Evolutionary conservation across 192 early-diverging fungal species (phyloP).

Genomic region (Linnemannia hyalina): DNA sequence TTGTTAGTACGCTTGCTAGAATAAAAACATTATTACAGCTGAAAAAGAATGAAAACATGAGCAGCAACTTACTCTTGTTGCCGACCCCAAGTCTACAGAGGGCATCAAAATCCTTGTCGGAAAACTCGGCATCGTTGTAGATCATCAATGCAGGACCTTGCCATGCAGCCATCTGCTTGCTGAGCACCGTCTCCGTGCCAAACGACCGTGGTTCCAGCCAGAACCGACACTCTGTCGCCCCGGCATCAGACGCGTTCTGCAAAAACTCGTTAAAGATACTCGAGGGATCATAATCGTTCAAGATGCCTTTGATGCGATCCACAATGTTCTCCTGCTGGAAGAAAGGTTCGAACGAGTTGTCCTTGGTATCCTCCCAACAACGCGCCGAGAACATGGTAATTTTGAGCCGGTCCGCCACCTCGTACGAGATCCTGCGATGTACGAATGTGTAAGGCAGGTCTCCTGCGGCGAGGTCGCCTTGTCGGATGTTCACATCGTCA

Average conservation of each 20-base stretch:
- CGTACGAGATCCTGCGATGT: not conserved
- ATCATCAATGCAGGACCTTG: conserved; percentile 54
- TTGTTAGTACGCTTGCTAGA: not conserved
- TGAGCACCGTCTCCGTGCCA: conserved; percentile 10
- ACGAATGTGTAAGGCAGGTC: conserved; percentile 10
- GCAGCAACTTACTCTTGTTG: conserved; percentile 36
- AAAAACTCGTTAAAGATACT: conserved; percentile 50
- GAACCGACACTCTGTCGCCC: conserved; percentile 32
- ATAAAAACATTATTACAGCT: not conserved
- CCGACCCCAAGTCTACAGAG: conserved; percentile 27
- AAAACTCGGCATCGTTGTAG: conserved; percentile 44
- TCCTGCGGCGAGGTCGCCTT: not conserved
- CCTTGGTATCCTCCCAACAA: conserved; percentile 14
- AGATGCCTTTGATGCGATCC: conserved; percentile 32
- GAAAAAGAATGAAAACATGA: not conserved
- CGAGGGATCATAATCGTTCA: conserved; percentile 44
- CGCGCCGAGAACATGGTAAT: conserved; percentile 25
- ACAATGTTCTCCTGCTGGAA: conserved; percentile 29
- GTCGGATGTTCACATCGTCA: conserved; percentile 18
- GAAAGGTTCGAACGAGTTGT: conserved; percentile 17
- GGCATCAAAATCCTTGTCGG: conserved; percentile 19
- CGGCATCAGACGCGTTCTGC: conserved; percentile 59
- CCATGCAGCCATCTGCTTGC: conserved; percentile 31
- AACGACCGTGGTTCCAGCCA: conserved; percentile 24
- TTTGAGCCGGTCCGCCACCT: conserved; percentile 5